Percentiles rank a stretch among this genome's conserved stretches.
phyloP scores from a whole-genome alignment of 441 rosid genomes.

The Manihot esculenta region DNA sequence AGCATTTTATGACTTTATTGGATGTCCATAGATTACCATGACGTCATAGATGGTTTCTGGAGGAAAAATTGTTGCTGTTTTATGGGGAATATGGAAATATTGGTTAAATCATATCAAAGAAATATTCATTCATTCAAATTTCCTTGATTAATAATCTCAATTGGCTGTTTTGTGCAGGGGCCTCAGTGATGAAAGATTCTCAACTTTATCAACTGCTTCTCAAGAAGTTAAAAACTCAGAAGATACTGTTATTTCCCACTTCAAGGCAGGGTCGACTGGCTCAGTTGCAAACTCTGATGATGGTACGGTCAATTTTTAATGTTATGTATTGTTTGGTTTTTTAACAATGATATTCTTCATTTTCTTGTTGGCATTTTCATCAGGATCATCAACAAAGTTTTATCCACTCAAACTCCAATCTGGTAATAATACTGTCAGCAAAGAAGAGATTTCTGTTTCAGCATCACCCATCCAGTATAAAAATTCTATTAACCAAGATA shows the following conservation, averaged over 20 bases:
- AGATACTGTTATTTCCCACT: slow-evolving; percentile 37
- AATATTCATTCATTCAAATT: not conserved
- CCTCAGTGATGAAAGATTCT: slow-evolving; percentile 26
- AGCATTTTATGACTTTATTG: no score
- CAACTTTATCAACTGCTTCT: slow-evolving; percentile 30
- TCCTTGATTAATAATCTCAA: not conserved
- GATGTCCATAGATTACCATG: no score
- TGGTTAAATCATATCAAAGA: not conserved
- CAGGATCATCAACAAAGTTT: slow-evolving; percentile 54
- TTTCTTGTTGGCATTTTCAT: slow-evolving; percentile 17
- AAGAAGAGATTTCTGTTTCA: slow-evolving; percentile 40
- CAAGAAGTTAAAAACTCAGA: slow-evolving; percentile 40
- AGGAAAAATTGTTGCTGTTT: not conserved
- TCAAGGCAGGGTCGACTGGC: slow-evolving; percentile 40
- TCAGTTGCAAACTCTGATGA: slow-evolving; percentile 42
- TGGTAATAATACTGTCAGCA: slow-evolving; percentile 30
- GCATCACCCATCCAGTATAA: slow-evolving; percentile 33
- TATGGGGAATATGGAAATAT: not conserved
- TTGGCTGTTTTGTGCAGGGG: slow-evolving; percentile 33
- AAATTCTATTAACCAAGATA: slow-evolving; percentile 31
- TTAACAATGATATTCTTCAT: slow-evolving; percentile 21
- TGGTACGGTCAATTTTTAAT: slow-evolving; percentile 38
- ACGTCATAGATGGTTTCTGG: not conserved
- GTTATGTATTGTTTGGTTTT: not conserved
- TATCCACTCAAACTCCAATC: slow-evolving; percentile 35